phyloP scores from a whole-genome alignment of 441 rosid species.

The Arabidopsis hybrid region DNA sequence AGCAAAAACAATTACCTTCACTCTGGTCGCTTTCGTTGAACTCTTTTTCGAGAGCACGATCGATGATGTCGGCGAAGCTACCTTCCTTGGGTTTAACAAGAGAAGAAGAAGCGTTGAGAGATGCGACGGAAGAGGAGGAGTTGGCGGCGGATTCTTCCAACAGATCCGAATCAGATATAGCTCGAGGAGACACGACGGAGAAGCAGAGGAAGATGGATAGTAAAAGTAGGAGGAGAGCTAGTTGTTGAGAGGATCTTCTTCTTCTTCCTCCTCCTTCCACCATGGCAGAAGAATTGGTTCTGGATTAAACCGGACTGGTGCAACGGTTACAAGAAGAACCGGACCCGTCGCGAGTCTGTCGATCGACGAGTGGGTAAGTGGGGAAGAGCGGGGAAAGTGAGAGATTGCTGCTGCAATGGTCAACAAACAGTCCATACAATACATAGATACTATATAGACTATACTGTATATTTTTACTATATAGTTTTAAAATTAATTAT shows the following conservation, averaged over 20 bases:
- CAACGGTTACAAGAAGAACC: conserved; percentile 21
- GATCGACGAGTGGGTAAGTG: conserved; percentile 35
- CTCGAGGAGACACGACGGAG: conserved; percentile 43
- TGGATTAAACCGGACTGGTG: conserved; percentile 32
- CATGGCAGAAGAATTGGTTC: conserved; percentile 49
- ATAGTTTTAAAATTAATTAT: background rate
- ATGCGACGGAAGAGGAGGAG: conserved; percentile 38
- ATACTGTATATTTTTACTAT: background rate
- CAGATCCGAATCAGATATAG: conserved; percentile 51
- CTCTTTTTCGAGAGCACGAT: conserved; percentile 95
- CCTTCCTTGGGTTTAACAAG: conserved; percentile 65
- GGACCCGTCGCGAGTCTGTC: conserved; percentile 24
- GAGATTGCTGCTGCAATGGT: conserved; percentile 25
- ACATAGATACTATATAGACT: background rate
- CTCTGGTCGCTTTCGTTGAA: conserved; percentile 82
- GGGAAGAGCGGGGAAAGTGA: conserved; percentile 10
- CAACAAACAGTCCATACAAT: conserved; percentile 36
- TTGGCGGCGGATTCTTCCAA: conserved; percentile 34
- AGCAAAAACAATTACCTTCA: conserved; percentile 55
- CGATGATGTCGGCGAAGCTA: conserved; percentile 87
- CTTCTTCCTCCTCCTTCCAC: conserved; percentile 38
- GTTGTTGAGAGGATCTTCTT: conserved; percentile 24
- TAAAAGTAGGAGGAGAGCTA: conserved; percentile 33
- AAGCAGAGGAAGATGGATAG: conserved; percentile 42
- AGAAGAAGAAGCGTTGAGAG: conserved; percentile 44